Evolutionary conservation across 805 yeast genomes (phyloP).

Genomic region (Jamesozyma spencerorum): DNA sequence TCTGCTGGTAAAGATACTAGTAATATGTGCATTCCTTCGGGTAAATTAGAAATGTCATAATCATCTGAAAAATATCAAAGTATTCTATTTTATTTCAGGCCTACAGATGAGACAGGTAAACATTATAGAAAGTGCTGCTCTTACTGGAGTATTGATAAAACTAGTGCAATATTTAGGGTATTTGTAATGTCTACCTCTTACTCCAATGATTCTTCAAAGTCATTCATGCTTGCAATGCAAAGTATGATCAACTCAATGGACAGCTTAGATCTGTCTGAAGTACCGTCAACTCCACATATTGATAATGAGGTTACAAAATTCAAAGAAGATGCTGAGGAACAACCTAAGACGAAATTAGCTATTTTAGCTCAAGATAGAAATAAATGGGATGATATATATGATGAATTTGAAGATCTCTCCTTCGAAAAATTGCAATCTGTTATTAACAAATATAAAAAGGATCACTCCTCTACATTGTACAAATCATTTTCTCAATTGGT

Average conservation of each 20-base stretch:
- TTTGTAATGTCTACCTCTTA: conserved; percentile 38
- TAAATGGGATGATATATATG: conserved; percentile 32
- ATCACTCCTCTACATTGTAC: conserved; percentile 9
- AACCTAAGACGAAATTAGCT: conserved; percentile 23
- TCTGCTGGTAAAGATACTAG: too few species aligned
- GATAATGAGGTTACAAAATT: conserved; percentile 22
- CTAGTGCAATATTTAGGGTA: neutral
- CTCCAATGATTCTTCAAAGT: conserved; percentile 56
- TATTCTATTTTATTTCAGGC: too few species aligned
- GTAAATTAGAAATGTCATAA: too few species aligned
- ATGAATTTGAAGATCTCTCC: conserved; percentile 27
- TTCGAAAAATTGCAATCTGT: conserved; percentile 17
- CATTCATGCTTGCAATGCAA: conserved; percentile 73
- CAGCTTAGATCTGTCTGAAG: conserved; percentile 19
- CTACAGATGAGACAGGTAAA: too few species aligned
- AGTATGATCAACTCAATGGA: conserved; percentile 48
- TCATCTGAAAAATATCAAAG: too few species aligned
- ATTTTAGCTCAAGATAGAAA: conserved; percentile 32
- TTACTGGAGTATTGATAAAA: too few species aligned
- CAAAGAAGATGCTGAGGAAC: conserved; percentile 28
- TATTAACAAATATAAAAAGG: conserved; percentile 12
- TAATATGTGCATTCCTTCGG: neutral
- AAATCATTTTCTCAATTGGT: conserved; percentile 14
- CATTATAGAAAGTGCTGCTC: too few species aligned
- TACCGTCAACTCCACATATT: conserved; percentile 15